These are phyloP conservation scores for Thalassiosira sp. DNA, from an alignment of 352 stramenopile species.

Conservation along the genomic window DNA sequence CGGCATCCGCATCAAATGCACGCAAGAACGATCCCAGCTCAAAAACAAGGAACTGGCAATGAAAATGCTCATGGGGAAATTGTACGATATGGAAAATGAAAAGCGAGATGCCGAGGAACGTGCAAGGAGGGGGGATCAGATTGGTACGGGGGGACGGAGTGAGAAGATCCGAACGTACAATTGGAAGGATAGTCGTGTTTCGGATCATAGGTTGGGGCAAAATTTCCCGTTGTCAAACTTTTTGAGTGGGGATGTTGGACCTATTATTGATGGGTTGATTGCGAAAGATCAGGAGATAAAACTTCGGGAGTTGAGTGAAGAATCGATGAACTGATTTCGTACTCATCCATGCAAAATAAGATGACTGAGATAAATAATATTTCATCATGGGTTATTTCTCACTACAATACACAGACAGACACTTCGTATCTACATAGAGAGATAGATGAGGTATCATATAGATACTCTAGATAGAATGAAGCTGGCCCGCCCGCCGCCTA, in stretches of 20 bases:
- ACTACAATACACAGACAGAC: too few relatives aligned
- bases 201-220: constrained; percentile 84
- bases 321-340: constrained; percentile 39
- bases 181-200: constrained; percentile 88
- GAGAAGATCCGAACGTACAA: constrained; percentile 99
- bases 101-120: constrained; percentile 81
- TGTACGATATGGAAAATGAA: constrained; percentile 94
- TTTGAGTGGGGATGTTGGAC: constrained; percentile 81
- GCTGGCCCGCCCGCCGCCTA: too few relatives aligned
- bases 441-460: too few relatives aligned
- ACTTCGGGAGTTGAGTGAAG: constrained; percentile 68
- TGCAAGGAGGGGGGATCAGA: constrained; percentile 81
- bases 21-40: constrained; percentile 94
- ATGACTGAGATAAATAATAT: too few relatives aligned
- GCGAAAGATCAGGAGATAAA: constrained; percentile 86
- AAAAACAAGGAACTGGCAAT: constrained; percentile 99
- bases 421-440: too few relatives aligned
- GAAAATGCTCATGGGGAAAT: constrained; percentile 92
- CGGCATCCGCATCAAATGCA: constrained; percentile 88
- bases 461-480: too few relatives aligned
- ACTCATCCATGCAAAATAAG: too few relatives aligned
- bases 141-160: constrained; percentile 93
- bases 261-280: constrained; percentile 84
- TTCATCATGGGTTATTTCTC: too few relatives aligned
- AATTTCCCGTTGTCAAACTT: constrained; percentile 85